Evolutionary conservation across 2,329 filamentous ascomycete species (phyloP).

Genomic region (Cercospora berteroae): DNA sequence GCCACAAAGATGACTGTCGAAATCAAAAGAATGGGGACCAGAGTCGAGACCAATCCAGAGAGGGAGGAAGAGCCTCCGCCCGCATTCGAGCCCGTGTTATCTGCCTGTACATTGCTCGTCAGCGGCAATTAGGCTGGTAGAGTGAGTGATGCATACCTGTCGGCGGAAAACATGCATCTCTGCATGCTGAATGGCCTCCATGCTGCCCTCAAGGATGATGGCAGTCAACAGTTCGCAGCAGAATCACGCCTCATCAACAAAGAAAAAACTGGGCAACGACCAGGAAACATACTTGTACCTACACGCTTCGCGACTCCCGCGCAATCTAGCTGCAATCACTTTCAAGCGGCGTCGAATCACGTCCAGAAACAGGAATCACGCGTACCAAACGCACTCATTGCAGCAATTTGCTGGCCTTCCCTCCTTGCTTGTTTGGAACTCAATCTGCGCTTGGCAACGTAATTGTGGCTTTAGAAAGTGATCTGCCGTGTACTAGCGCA

Average conservation of each 20-base stretch:
- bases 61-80: conserved; percentile 42
- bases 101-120: neutral
- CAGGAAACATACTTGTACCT: conserved; percentile 1
- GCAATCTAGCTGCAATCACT: neutral
- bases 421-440: neutral
- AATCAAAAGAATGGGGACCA: conserved; percentile 48
- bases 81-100: neutral
- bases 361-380: neutral
- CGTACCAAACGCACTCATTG: neutral
- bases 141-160: neutral
- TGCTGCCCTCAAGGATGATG: neutral
- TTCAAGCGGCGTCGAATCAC: neutral
- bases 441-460: neutral
- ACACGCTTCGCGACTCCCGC: neutral
- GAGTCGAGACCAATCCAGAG: conserved; percentile 50
- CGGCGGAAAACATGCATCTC: neutral
- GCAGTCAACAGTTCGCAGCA: neutral
- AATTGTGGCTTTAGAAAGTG: conserved; percentile 1
- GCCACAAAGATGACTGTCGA: conserved; percentile 45
- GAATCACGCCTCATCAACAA: neutral
- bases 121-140: neutral
- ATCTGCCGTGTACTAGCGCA: neutral
- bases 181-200: neutral
- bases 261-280: neutral
- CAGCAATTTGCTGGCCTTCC: neutral